Evolutionary conservation across 148 eudicot species (phyloP).

Genomic region (Tetragonia tetragonoides): DNA sequence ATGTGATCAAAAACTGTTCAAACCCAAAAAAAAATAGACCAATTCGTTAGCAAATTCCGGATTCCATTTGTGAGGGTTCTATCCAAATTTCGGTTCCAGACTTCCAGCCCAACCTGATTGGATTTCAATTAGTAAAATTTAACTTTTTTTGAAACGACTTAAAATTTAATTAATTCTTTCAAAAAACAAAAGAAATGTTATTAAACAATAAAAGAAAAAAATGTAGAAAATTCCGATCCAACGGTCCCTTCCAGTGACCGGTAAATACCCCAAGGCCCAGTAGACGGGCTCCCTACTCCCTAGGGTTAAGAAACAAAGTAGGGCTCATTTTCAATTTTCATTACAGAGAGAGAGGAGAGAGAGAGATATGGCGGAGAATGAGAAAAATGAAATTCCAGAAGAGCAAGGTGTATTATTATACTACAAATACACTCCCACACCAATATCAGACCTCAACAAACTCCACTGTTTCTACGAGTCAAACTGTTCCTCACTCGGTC

Average conservation of each 20-base stretch:
- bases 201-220: too few relatives aligned
- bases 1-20: too few relatives aligned
- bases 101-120: too few relatives aligned
- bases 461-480: slow-evolving; percentile 63
- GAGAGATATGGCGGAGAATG: background rate
- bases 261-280: background rate
- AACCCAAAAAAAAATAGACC: too few relatives aligned
- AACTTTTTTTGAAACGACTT: too few relatives aligned
- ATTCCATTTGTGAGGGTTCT: too few relatives aligned
- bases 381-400: background rate
- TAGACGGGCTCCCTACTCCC: background rate
- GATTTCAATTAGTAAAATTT: too few relatives aligned
- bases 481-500: slow-evolving; percentile 71
- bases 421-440: slow-evolving; percentile 62
- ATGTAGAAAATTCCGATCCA: background rate
- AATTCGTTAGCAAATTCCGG: too few relatives aligned
- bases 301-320: background rate
- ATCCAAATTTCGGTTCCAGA: too few relatives aligned
- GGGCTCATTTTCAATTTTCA: background rate
- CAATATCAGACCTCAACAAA: slow-evolving; percentile 47
- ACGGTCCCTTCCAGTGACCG: background rate
- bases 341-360: too few relatives aligned
- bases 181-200: too few relatives aligned
- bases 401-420: slow-evolving; percentile 70
- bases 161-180: too few relatives aligned